phyloP scores from a whole-genome alignment of 2,329 filamentous ascomycete species.

The Calonectria hongkongensis region DNA sequence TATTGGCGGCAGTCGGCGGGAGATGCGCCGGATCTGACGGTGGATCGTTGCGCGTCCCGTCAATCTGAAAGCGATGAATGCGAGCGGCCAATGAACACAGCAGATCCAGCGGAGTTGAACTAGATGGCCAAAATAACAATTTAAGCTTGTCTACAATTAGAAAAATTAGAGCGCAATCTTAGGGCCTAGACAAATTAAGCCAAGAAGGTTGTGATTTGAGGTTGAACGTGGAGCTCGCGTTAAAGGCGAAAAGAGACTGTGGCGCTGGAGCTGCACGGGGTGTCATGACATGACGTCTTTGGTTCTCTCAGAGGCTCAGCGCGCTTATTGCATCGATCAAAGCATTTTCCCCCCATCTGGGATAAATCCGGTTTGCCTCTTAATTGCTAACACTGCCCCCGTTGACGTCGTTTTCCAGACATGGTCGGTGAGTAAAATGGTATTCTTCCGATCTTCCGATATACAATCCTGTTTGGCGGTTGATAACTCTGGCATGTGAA shows the following conservation, averaged over 20 bases:
- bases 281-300: constrained; percentile 23
- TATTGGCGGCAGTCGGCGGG: constrained; percentile 26
- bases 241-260: neutral
- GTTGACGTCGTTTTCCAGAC: neutral
- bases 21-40: constrained; percentile 31
- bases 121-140: neutral
- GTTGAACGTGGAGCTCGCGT: neutral
- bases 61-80: constrained; percentile 50
- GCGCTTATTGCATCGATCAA: neutral
- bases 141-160: constrained; percentile 11
- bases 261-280: neutral
- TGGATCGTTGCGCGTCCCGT: constrained; percentile 34
- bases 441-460: constrained; percentile 7
- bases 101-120: neutral
- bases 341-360: neutral
- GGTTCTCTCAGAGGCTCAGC: neutral
- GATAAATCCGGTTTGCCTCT: neutral
- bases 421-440: neutral
- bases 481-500: constrained; percentile 31
- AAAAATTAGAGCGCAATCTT: neutral
- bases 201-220: neutral
- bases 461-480: neutral
- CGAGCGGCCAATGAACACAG: constrained; percentile 47
- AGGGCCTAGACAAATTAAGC: neutral
- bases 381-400: constrained; percentile 15